These are phyloP conservation scores for Antarctomyces pellizariae DNA, from an alignment of 495 filamentous ascomycete genomes.

Conservation along the genomic window DNA sequence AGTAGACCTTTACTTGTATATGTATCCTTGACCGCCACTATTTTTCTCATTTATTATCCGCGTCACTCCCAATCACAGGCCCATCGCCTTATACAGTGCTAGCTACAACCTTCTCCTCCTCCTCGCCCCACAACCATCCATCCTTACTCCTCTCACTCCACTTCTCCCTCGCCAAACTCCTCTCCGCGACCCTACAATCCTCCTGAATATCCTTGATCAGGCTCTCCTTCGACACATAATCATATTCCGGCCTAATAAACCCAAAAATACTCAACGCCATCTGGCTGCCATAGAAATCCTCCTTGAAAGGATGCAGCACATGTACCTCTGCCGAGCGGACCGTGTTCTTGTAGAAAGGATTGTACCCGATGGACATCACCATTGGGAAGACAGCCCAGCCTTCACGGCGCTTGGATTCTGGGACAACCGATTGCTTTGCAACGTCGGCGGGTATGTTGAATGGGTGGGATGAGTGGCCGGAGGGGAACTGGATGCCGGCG, in stretches of 20 bases:
- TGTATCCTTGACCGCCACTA: no score
- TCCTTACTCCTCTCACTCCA: conserved; percentile 37
- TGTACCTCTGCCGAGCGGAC: conserved; percentile 77
- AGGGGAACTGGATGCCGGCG: conserved; percentile 36
- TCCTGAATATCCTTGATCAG: conserved; percentile 69
- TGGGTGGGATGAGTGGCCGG: conserved; percentile 16
- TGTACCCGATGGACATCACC: conserved; percentile 90
- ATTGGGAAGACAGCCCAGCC: conserved; percentile 47
- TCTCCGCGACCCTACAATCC: conserved; percentile 64
- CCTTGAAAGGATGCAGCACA: conserved; percentile 46
- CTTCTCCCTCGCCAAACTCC: conserved; percentile 41
- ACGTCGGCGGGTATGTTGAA: conserved; percentile 2
- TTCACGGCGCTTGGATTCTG: neutral
- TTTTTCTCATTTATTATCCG: no score
- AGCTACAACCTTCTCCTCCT: no score
- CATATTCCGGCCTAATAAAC: conserved; percentile 70
- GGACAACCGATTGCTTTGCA: conserved; percentile 1
- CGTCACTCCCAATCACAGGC: no score
- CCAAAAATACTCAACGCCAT: conserved; percentile 65
- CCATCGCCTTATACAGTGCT: no score
- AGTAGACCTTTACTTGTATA: no score
- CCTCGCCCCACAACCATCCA: conserved; percentile 14
- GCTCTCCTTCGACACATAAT: conserved; percentile 64
- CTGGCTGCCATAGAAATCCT: conserved; percentile 63
- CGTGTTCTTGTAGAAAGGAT: conserved; percentile 80